Conservation (phyloP, 2,329 filamentous ascomycete genomes). For the Aspergillus aculeatinus region DNA sequence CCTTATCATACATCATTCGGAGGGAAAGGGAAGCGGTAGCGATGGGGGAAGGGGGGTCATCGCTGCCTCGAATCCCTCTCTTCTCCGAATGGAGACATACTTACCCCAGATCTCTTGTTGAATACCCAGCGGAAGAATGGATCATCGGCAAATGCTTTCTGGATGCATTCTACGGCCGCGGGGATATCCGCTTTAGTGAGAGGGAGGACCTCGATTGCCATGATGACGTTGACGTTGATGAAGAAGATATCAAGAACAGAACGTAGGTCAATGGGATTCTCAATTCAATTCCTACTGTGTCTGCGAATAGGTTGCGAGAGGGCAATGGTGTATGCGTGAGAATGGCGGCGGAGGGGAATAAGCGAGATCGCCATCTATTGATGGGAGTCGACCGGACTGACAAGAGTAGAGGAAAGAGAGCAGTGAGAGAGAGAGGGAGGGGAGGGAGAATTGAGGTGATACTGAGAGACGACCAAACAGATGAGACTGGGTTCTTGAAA, state of each 20-base stretch:
- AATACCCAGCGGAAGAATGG: constrained; percentile 68
- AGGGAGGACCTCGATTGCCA: constrained; percentile 56
- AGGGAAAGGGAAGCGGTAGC: not conserved
- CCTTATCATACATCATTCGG: constrained; percentile 13
- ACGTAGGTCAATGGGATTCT: constrained; percentile 8
- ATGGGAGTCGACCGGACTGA: constrained; percentile 11
- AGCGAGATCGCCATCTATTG: constrained; percentile 35
- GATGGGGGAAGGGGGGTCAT: no score
- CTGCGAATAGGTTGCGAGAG: constrained; percentile 32
- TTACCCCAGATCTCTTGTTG: constrained; percentile 56
- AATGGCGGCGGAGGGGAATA: constrained; percentile 32
- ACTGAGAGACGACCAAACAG: not conserved
- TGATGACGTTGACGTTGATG: constrained; percentile 22
- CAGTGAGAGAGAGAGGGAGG: not conserved
- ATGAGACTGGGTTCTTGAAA: not conserved
- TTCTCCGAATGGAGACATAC: constrained; percentile 19
- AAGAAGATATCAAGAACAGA: constrained; percentile 3
- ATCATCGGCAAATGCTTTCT: constrained; percentile 65
- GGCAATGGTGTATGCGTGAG: constrained; percentile 35
- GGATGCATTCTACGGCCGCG: constrained; percentile 63
- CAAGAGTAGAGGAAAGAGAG: not conserved
- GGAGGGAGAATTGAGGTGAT: no score
- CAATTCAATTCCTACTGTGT: constrained; percentile 31
- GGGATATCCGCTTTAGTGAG: constrained; percentile 62
- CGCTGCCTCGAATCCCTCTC: not conserved